Percentiles rank a stretch among this genome's conserved stretches.
Evolutionary conservation across 1,284 basidiomycete species (phyloP).

Genomic region (Microbotryomycetes sp.): DNA sequence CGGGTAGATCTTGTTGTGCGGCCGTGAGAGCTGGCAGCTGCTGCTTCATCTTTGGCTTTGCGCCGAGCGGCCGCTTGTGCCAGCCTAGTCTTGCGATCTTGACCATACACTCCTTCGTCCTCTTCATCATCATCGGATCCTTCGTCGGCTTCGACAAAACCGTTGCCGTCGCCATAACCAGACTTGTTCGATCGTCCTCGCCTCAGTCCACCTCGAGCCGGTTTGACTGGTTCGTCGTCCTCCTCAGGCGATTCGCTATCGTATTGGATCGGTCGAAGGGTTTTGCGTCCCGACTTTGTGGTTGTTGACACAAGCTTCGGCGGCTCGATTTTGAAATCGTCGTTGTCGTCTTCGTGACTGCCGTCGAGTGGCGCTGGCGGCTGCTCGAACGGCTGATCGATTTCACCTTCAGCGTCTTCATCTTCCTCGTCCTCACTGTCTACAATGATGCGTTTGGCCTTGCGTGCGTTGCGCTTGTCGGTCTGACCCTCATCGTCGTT

Average conservation of each 20-base stretch:
- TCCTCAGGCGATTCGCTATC: constrained; percentile 9
- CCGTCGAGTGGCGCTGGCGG: background rate
- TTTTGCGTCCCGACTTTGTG: constrained; percentile 16
- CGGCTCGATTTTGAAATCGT: background rate
- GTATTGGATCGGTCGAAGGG: constrained; percentile 16
- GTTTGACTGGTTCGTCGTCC: constrained; percentile 36
- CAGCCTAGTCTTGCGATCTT: constrained; percentile 67
- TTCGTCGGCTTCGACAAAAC: constrained; percentile 30
- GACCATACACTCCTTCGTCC: constrained; percentile 42
- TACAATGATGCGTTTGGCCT: background rate
- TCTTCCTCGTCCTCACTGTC: background rate
- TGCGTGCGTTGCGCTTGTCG: background rate
- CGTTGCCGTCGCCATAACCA: constrained; percentile 10
- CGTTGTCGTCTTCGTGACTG: background rate
- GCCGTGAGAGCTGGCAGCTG: constrained; percentile 26
- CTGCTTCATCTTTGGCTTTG: constrained; percentile 43
- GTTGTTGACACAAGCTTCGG: constrained; percentile 4
- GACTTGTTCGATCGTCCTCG: background rate
- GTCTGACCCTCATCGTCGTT: background rate
- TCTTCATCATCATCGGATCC: constrained; percentile 27
- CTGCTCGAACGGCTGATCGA: background rate
- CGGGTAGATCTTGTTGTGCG: constrained; percentile 2
- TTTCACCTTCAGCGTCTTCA: background rate
- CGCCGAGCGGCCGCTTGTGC: constrained; percentile 61
- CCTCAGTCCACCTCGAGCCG: background rate